Evolutionary conservation across 192 early-diverging fungal genomes (phyloP).

Genomic region (Hyaloraphidium curvatum): DNA sequence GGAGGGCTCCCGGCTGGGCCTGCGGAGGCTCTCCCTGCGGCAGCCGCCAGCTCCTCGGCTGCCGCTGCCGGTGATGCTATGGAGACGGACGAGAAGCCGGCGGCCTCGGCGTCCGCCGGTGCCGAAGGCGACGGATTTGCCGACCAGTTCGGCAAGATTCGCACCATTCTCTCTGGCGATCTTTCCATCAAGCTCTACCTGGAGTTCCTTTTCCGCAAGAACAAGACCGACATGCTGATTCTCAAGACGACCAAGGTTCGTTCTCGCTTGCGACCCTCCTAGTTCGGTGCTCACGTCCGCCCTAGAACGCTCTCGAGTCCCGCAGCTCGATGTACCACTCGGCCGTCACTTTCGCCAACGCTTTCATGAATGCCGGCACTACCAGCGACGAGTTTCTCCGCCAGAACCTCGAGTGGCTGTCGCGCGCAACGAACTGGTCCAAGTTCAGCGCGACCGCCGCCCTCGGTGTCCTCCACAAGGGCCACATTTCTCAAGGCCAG

Average conservation of each 20-base stretch:
- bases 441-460: conserved; percentile 98
- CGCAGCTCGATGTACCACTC: conserved; percentile 84
- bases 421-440: conserved; percentile 92
- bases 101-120: background rate
- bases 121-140: background rate
- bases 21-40: conserved; percentile 26
- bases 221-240: conserved; percentile 88
- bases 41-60: conserved; percentile 9
- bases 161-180: conserved; percentile 69
- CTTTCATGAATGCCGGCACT: conserved; percentile 95
- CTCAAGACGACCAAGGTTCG: conserved; percentile 70
- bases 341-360: conserved; percentile 89
- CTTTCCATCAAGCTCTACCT: conserved; percentile 80
- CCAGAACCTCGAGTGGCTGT: conserved; percentile 93
- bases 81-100: conserved; percentile 27
- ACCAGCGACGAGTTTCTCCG: conserved; percentile 95
- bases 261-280: background rate
- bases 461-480: conserved; percentile 93
- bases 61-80: conserved; percentile 18
- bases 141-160: conserved; percentile 34
- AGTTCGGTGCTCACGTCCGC: background rate
- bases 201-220: conserved; percentile 90
- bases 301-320: conserved; percentile 66
- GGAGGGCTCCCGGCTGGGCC: background rate
- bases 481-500: conserved; percentile 74